Percentiles rank a stretch among this genome's conserved stretches.
Conservation (phyloP, 2,329 filamentous ascomycete species). For the Paracorniculantispora psalliotae region DNA sequence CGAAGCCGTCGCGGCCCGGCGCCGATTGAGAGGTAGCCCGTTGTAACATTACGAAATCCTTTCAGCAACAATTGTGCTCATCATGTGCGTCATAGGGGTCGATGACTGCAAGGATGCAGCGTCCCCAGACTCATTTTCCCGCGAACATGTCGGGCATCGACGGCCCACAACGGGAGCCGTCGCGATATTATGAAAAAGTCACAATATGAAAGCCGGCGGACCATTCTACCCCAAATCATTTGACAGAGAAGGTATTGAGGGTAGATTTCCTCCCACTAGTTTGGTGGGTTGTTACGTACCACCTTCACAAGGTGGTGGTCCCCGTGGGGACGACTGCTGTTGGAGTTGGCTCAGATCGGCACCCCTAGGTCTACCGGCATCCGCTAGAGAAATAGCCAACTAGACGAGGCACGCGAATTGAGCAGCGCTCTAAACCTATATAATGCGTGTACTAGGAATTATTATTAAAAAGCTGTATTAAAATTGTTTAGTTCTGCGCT, state of each 20-base stretch:
- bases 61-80: not conserved
- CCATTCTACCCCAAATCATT: not conserved
- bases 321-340: not conserved
- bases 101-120: not conserved
- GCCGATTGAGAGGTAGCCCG: not conserved
- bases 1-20: no score
- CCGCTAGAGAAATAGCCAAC: not conserved
- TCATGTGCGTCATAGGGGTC: not conserved
- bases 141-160: not conserved
- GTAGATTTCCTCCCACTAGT: not conserved
- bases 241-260: not conserved
- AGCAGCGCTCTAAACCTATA: not conserved
- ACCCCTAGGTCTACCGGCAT: not conserved
- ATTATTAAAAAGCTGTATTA: no score
- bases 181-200: not conserved
- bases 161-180: no score
- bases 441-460: no score
- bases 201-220: no score
- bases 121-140: not conserved
- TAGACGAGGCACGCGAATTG: not conserved
- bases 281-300: not conserved
- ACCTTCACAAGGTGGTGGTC: not conserved
- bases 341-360: not conserved
- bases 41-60: not conserved
- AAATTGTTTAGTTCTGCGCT: no score